Conservation (phyloP, 2,329 filamentous ascomycete species). For the Paecilomyces fulvus region DNA sequence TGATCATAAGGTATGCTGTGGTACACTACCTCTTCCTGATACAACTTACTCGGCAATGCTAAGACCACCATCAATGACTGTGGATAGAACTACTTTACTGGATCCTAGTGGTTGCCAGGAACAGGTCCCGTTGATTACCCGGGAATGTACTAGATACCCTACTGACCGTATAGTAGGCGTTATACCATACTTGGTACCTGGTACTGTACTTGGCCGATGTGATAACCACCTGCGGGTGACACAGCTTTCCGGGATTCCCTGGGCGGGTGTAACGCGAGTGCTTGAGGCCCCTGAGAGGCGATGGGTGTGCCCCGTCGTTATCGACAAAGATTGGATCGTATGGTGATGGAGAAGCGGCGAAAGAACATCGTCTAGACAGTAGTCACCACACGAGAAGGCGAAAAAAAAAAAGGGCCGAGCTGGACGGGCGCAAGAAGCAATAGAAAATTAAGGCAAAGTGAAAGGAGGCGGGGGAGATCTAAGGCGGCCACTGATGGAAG, state of each 20-base stretch:
- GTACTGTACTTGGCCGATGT: not conserved
- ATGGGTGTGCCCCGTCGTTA: not conserved
- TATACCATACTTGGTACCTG: not conserved
- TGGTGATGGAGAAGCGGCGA: not conserved
- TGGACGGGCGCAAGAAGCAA: not conserved
- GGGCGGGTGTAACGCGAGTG: not conserved
- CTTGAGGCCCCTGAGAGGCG: not conserved
- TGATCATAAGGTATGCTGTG: too few relatives aligned
- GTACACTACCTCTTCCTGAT: too few relatives aligned
- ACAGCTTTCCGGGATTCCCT: not conserved
- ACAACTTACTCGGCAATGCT: too few relatives aligned
- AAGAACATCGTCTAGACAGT: not conserved
- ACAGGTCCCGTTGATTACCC: not conserved
- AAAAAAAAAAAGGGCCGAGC: not conserved
- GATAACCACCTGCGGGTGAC: not conserved
- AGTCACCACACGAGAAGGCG: not conserved
- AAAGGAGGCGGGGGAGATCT: not conserved
- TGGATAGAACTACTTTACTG: too few relatives aligned
- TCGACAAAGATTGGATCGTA: not conserved
- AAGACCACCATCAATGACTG: too few relatives aligned
- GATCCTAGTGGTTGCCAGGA: not conserved
- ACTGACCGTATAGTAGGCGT: not conserved
- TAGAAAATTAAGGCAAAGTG: not conserved
- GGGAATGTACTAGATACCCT: not conserved
- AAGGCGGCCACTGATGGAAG: not conserved